Conservation (phyloP, 2,329 filamentous ascomycete genomes). For the Rutstroemia sp. region DNA sequence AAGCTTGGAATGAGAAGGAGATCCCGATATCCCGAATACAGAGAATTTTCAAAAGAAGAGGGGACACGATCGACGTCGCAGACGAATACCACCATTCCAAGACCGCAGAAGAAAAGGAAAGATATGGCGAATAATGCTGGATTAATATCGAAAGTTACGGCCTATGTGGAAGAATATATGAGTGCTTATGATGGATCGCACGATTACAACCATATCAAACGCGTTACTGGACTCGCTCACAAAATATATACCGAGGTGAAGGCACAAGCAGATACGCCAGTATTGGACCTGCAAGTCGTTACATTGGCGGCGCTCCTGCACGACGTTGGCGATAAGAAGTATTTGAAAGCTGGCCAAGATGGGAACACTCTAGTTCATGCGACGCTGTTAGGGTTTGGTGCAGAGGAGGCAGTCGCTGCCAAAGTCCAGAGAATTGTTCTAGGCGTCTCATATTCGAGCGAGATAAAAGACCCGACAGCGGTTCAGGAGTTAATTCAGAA, state of each 20-base stretch:
- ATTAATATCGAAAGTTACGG: slow-evolving; percentile 44
- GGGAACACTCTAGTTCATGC: slow-evolving; percentile 47
- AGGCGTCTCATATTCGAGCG: slow-evolving; percentile 73
- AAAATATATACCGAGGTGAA: slow-evolving; percentile 25
- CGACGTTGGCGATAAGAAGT: slow-evolving; percentile 68
- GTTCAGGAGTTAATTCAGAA: slow-evolving; percentile 51
- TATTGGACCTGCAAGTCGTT: slow-evolving; percentile 48
- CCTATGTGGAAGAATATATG: slow-evolving; percentile 67
- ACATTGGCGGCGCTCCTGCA: slow-evolving; percentile 72
- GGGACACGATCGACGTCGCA: not conserved
- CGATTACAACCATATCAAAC: slow-evolving; percentile 77
- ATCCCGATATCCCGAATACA: slow-evolving; percentile 25
- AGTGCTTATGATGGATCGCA: slow-evolving; percentile 76
- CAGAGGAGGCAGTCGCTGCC: slow-evolving; percentile 50
- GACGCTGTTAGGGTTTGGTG: slow-evolving; percentile 53
- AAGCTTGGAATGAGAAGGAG: slow-evolving; percentile 26
- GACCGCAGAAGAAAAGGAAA: slow-evolving; percentile 15
- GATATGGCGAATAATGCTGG: slow-evolving; percentile 20
- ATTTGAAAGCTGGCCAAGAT: slow-evolving; percentile 44
- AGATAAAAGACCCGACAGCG: slow-evolving; percentile 56
- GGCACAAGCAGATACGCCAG: slow-evolving; percentile 13
- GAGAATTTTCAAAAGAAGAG: slow-evolving; percentile 22
- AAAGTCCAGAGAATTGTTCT: slow-evolving; percentile 68
- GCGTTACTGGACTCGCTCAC: slow-evolving; percentile 66
- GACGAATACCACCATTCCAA: slow-evolving; percentile 1